These are phyloP conservation scores for Arthrobotrys conoides DNA, from an alignment of 2,329 filamentous ascomycete species.

Conservation along the genomic window DNA sequence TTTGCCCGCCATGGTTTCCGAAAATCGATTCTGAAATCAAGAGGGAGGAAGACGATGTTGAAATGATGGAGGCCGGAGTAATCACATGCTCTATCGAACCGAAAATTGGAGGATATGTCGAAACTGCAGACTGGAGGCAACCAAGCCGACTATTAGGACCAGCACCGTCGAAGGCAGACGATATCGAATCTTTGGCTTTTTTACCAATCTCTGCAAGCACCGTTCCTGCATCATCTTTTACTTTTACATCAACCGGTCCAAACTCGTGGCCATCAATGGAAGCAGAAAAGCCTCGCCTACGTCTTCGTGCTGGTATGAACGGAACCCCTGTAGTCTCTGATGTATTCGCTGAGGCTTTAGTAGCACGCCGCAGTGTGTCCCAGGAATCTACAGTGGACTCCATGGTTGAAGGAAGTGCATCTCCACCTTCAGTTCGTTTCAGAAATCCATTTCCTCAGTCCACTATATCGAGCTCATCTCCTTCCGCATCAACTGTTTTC, in stretches of 20 bases:
- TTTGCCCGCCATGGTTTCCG: slow-evolving; percentile 37
- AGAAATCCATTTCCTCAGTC: slow-evolving; percentile 40
- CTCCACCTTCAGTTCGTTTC: slow-evolving; percentile 31
- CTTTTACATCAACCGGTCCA: slow-evolving; percentile 10
- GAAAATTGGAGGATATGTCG: slow-evolving; percentile 47
- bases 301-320: slow-evolving; percentile 18
- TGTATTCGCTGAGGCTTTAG: slow-evolving; percentile 19
- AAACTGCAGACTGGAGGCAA: slow-evolving; percentile 42
- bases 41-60: slow-evolving; percentile 41
- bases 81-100: slow-evolving; percentile 32
- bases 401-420: slow-evolving; percentile 37
- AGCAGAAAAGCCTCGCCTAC: slow-evolving; percentile 36
- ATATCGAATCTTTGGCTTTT: slow-evolving; percentile 23
- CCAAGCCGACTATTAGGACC: slow-evolving; percentile 36
- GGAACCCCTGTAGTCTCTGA: slow-evolving; percentile 22
- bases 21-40: slow-evolving; percentile 1
- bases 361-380: slow-evolving; percentile 14
- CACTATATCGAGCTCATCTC: slow-evolving; percentile 5
- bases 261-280: slow-evolving; percentile 36
- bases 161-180: slow-evolving; percentile 27
- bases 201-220: slow-evolving; percentile 19
- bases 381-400: slow-evolving; percentile 20
- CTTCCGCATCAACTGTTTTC: slow-evolving; percentile 13
- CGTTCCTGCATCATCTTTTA: slow-evolving; percentile 33
- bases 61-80: slow-evolving; percentile 51